A percentile compares a stretch with the other conserved stretches of the same genome.
These are phyloP conservation scores for Microbotryum scabiosae DNA, from an alignment of 1,284 basidiomycete genomes.

Conservation along the genomic window DNA sequence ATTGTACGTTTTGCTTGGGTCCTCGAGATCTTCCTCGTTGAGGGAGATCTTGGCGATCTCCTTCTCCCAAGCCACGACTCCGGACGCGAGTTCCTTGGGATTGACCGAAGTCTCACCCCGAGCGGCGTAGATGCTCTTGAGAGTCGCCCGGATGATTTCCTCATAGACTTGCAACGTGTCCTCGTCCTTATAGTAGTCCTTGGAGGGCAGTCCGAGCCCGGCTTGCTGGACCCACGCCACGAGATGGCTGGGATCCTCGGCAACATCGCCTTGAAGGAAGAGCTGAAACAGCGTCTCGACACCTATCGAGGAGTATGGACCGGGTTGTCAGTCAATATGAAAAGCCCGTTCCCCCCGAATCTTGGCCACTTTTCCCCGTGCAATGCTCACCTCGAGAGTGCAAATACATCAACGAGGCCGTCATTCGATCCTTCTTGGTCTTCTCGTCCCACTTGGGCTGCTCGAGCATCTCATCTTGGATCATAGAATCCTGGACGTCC, in stretches of 20 bases:
- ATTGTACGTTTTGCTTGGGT: constrained; percentile 86
- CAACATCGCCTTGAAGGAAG: constrained; percentile 77
- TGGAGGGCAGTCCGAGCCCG: constrained; percentile 70
- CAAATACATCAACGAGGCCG: constrained; percentile 72
- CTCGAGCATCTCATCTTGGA: constrained; percentile 19
- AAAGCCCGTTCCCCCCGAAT: too few relatives aligned
- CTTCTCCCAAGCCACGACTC: constrained; percentile 71
- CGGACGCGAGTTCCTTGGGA: constrained; percentile 49
- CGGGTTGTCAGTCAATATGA: neutral
- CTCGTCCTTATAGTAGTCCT: constrained; percentile 86
- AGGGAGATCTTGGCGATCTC: constrained; percentile 70
- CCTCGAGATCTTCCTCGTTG: constrained; percentile 57
- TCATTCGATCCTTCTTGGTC: constrained; percentile 49
- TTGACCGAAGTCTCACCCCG: constrained; percentile 46
- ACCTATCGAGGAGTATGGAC: constrained; percentile 44
- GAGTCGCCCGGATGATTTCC: constrained; percentile 47
- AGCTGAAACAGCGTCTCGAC: constrained; percentile 70
- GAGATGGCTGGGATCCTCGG: constrained; percentile 79
- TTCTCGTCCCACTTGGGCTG: constrained; percentile 27
- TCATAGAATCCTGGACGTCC: neutral
- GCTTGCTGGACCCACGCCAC: constrained; percentile 79
- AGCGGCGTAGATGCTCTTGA: constrained; percentile 43
- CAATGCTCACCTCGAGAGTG: constrained; percentile 62
- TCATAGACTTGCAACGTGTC: constrained; percentile 62
- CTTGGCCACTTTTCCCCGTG: neutral